Conservation (phyloP, 768 basidiomycete species). For the Boletus rubroflammeus region DNA sequence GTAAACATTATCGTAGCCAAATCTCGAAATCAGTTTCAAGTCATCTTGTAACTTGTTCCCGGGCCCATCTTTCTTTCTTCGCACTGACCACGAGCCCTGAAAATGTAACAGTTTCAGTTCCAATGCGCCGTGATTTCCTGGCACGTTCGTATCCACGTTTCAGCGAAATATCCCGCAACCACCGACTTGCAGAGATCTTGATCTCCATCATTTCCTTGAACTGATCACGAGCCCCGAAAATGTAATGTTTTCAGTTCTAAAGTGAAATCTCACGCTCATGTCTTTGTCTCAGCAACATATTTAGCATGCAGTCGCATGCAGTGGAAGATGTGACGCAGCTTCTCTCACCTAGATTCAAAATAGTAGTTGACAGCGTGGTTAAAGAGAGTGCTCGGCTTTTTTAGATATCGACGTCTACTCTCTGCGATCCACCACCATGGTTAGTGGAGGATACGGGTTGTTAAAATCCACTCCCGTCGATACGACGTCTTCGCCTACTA, state of each 20-base stretch:
- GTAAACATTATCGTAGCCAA: neutral
- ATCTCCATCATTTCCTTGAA: neutral
- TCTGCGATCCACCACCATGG: slow-evolving; percentile 12
- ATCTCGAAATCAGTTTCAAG: neutral
- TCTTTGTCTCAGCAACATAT: neutral
- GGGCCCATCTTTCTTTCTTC: neutral
- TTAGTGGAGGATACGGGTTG: slow-evolving; percentile 14
- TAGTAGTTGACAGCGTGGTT: neutral
- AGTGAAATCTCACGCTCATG: neutral
- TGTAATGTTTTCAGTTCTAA: neutral
- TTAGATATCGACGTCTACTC: neutral
- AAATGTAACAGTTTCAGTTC: neutral
- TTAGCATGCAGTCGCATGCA: neutral
- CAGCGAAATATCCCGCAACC: neutral
- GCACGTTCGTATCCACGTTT: neutral
- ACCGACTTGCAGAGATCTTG: too few relatives aligned
- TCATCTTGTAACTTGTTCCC: neutral
- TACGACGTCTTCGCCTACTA: neutral
- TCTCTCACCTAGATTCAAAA: neutral
- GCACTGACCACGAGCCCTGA: neutral
- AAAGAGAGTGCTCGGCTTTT: neutral
- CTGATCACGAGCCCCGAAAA: neutral
- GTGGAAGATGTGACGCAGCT: neutral
- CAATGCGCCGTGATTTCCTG: neutral
- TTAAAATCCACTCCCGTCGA: slow-evolving; percentile 9